These are phyloP conservation scores for Trichoderma cornu-damae DNA, from an alignment of 2,329 filamentous ascomycete genomes.

Conservation along the genomic window DNA sequence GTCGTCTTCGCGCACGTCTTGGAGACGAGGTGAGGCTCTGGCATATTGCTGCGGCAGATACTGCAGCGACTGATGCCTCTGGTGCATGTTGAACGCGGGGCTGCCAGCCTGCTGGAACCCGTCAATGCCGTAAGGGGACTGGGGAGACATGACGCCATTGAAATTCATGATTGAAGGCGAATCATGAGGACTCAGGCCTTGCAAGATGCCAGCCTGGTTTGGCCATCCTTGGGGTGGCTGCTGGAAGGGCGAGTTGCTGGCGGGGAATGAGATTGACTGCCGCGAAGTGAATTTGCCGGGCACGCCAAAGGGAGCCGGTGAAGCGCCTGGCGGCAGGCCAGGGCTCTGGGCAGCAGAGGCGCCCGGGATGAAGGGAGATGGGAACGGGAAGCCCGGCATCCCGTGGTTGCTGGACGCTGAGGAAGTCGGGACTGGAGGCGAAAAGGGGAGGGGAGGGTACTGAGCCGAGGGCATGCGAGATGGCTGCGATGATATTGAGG, in stretches of 20 bases:
- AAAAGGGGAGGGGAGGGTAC: conserved; percentile 72
- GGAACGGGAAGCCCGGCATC: conserved; percentile 53
- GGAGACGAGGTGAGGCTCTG: conserved; percentile 57
- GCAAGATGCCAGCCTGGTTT: conserved; percentile 52
- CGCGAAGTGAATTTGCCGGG: conserved; percentile 60
- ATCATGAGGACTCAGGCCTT: conserved; percentile 50
- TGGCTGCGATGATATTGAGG: conserved; percentile 63
- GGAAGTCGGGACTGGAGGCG: conserved; percentile 73
- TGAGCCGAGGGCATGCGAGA: conserved; percentile 67
- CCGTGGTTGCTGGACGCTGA: conserved; percentile 68
- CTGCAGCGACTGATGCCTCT: conserved; percentile 56
- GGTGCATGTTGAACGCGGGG: conserved; percentile 43
- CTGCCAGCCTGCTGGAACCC: conserved; percentile 40
- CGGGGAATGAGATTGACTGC: conserved; percentile 65
- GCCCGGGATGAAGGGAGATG: conserved; percentile 53
- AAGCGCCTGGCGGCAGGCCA: conserved; percentile 59
- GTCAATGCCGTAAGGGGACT: conserved; percentile 57
- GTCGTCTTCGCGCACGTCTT: conserved; percentile 68
- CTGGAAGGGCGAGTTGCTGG: conserved; percentile 59
- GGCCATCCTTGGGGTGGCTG: conserved; percentile 56
- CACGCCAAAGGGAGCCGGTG: conserved; percentile 65
- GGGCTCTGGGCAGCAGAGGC: conserved; percentile 59
- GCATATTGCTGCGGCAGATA: conserved; percentile 52
- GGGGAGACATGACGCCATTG: conserved; percentile 56
- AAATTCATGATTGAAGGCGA: conserved; percentile 59